Evolutionary conservation across 192 early-diverging fungal species (phyloP).

Genomic region (Allomyces arbusculus): DNA sequence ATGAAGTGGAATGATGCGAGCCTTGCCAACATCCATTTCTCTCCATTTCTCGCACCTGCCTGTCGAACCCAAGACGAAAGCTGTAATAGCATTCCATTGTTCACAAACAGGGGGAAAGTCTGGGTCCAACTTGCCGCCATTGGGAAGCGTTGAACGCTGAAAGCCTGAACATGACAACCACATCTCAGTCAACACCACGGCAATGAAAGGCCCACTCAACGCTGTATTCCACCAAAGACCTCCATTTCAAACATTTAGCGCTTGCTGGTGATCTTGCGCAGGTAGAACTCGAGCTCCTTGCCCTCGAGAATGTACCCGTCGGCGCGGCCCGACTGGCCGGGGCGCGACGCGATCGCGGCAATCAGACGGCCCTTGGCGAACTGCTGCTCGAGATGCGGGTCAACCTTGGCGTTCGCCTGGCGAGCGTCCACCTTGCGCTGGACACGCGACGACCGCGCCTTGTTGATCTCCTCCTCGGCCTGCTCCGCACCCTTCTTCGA

Average conservation of each 20-base stretch:
- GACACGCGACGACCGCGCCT: constrained; percentile 79
- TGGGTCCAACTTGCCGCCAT: no score
- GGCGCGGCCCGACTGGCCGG: constrained; percentile 89
- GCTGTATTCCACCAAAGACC: not conserved
- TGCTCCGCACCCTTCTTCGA: constrained; percentile 29
- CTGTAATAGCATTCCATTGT: no score
- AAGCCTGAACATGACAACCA: no score
- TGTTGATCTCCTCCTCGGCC: constrained; percentile 33
- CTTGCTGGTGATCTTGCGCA: constrained; percentile 59
- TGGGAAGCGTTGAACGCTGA: no score
- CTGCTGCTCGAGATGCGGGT: constrained; percentile 75
- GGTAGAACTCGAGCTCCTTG: constrained; percentile 99
- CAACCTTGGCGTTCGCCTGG: constrained; percentile 65
- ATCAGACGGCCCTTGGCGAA: constrained; percentile 83
- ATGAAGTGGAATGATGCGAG: no score
- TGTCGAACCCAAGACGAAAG: no score
- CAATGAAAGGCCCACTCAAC: no score
- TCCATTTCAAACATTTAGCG: constrained; percentile 8
- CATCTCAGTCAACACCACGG: no score
- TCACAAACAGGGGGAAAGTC: no score
- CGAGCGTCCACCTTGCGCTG: constrained; percentile 69
- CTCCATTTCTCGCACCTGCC: no score
- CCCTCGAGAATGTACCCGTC: constrained; percentile 99
- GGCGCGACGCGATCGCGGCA: constrained; percentile 84
- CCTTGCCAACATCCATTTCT: no score